A percentile compares a stretch with the other conserved stretches of the same genome.
Evolutionary conservation across 768 basidiomycete genomes (phyloP).

Genomic region (Tulasnella sp.): DNA sequence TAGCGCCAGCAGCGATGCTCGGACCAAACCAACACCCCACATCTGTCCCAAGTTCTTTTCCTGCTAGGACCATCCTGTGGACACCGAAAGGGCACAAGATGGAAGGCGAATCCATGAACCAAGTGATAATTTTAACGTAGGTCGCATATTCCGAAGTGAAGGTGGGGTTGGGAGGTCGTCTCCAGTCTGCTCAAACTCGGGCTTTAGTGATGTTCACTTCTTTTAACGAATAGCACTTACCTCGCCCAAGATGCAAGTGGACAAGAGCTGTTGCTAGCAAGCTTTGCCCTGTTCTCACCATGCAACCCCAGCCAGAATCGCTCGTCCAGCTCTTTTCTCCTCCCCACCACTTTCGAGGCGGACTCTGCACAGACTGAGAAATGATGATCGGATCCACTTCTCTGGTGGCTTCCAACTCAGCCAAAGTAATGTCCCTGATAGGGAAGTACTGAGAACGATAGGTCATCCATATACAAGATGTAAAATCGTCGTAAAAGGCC

Average conservation of each 20-base stretch:
- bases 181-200: slow-evolving; percentile 66
- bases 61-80: slow-evolving; percentile 93
- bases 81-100: slow-evolving; percentile 89
- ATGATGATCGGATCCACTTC: slow-evolving; percentile 39
- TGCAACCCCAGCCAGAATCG: slow-evolving; percentile 91
- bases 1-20: slow-evolving; percentile 94
- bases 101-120: slow-evolving; percentile 92
- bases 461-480: slow-evolving; percentile 85
- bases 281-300: slow-evolving; percentile 86
- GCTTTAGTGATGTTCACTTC: not conserved
- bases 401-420: slow-evolving; percentile 46
- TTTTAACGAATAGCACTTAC: slow-evolving; percentile 47
- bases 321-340: slow-evolving; percentile 81
- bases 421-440: slow-evolving; percentile 66
- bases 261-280: slow-evolving; percentile 80
- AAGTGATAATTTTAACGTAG: slow-evolving; percentile 89
- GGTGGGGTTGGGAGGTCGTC: slow-evolving; percentile 66
- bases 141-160: slow-evolving; percentile 71
- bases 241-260: slow-evolving; percentile 73
- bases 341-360: slow-evolving; percentile 64
- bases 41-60: slow-evolving; percentile 92
- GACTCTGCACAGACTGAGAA: slow-evolving; percentile 44
- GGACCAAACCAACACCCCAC: slow-evolving; percentile 99
- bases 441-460: slow-evolving; percentile 87
- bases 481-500: slow-evolving; percentile 86